phyloP scores from a whole-genome alignment of 2,329 filamentous ascomycete species.

The Aspergillus ibericus region DNA sequence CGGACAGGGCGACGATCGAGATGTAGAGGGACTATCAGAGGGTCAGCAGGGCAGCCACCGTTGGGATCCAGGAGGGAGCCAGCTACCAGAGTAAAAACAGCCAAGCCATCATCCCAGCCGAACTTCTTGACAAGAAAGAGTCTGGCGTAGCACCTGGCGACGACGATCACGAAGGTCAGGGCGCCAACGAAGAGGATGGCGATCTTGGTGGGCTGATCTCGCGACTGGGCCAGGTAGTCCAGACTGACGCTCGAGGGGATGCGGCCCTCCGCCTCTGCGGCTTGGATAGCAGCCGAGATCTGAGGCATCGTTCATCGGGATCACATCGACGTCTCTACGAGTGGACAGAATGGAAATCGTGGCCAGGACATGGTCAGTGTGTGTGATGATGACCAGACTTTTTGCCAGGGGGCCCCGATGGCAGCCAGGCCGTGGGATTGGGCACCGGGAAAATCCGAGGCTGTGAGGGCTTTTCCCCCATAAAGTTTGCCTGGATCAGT shows the following conservation, averaged over 20 bases:
- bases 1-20: slow-evolving; percentile 44
- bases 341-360: background rate
- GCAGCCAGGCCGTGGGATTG: background rate
- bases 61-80: background rate
- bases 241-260: slow-evolving; percentile 27
- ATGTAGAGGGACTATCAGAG: slow-evolving; percentile 35
- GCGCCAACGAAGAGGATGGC: slow-evolving; percentile 32
- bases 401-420: background rate
- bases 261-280: slow-evolving; percentile 27
- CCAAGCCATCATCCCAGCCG: slow-evolving; percentile 51
- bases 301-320: background rate
- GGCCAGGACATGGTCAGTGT: background rate
- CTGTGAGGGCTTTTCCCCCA: background rate
- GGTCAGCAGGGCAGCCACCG: slow-evolving; percentile 9
- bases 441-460: background rate
- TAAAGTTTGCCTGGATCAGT: no score
- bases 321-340: background rate
- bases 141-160: slow-evolving; percentile 50
- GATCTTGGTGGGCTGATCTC: slow-evolving; percentile 27
- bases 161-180: slow-evolving; percentile 34
- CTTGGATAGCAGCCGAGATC: background rate
- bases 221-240: slow-evolving; percentile 29
- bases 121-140: slow-evolving; percentile 45
- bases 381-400: background rate
- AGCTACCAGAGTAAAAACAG: slow-evolving; percentile 49